Percentiles rank a stretch among this genome's conserved stretches.
These are phyloP conservation scores for Diaporthe destruens DNA, from an alignment of 2,329 filamentous ascomycete genomes.

Conservation along the genomic window DNA sequence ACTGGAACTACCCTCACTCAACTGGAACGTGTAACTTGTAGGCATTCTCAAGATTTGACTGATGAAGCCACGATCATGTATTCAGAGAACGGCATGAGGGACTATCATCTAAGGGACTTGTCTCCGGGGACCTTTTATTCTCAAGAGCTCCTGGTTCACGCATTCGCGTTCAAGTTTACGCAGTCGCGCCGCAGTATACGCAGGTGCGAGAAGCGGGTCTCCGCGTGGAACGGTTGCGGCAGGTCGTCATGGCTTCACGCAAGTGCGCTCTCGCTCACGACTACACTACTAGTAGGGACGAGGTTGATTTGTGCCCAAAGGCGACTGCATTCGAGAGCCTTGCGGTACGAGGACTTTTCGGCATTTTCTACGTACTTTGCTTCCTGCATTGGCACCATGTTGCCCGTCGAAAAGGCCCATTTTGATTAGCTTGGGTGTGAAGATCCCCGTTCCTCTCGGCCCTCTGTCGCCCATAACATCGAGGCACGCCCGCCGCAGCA, in stretches of 20 bases:
- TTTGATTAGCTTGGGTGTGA: no score
- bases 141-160: not conserved
- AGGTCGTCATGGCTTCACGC: not conserved
- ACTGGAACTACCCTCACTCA: not conserved
- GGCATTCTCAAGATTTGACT: not conserved
- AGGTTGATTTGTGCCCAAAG: not conserved
- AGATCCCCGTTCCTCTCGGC: no score
- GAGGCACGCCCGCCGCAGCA: no score
- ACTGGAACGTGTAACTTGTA: not conserved
- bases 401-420: not conserved
- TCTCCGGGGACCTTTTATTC: not conserved
- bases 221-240: not conserved
- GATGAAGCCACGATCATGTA: not conserved
- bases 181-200: not conserved
- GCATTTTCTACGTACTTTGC: not conserved
- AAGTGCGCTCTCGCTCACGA: not conserved
- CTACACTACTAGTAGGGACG: no score
- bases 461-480: no score
- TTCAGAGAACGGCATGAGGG: no score
- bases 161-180: not conserved
- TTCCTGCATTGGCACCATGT: no score
- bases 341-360: no score
- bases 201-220: not conserved
- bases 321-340: no score
- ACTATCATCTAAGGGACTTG: not conserved